Base-by-base conservation (phyloP, 1,139 yeast species). In the Debaryomyces subglobosus region DNA sequence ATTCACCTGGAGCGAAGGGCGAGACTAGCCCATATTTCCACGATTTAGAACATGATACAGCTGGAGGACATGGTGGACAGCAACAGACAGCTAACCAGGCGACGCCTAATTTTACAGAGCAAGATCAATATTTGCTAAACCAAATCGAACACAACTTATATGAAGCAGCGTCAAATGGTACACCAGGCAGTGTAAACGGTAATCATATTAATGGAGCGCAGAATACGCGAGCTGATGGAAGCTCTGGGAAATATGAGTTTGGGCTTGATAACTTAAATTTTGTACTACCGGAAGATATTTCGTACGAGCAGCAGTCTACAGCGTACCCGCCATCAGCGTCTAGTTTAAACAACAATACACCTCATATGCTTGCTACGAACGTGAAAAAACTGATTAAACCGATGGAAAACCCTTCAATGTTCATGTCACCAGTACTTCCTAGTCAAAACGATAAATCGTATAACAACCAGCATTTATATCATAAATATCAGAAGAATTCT, bases 361-460 rank as follows among this genome's bases (percentile, higher is more conserved):
- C 73, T 1, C 62, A 63, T 46, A 51, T 68, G 53, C 45, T 64
- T 15, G 66, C 70, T 12, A 62, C 59, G 24, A 62, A 60, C 42
- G 60, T 59, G 35, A 39, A 43, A 15, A 47, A 49, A 15, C 50
- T 38, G 27, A 42, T 38, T 24, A 23, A 43, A 5, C 40, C 20
- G 8, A 44, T 37, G 20, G 49, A 44, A n/a, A 48, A 51, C 5
- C 41, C 48, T 12, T 50, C 51, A 32, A 53, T 59, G 46, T 64
- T 73, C 45, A 64, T 62, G 35, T 71, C 76, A 32, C 81, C 79
- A 1, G 66, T 75, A 13, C 62, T 75, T 37, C 79, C 79, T 1
- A 69, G 78, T 41, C 81, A 76, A 51, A 74, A 74, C 53, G 77
- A 72, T 36, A 68, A 66, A 49, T 71, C 75, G 9, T 75, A 65